Base-by-base conservation (phyloP, 2,329 filamentous ascomycete species). In the Fusarium sp. region DNA sequence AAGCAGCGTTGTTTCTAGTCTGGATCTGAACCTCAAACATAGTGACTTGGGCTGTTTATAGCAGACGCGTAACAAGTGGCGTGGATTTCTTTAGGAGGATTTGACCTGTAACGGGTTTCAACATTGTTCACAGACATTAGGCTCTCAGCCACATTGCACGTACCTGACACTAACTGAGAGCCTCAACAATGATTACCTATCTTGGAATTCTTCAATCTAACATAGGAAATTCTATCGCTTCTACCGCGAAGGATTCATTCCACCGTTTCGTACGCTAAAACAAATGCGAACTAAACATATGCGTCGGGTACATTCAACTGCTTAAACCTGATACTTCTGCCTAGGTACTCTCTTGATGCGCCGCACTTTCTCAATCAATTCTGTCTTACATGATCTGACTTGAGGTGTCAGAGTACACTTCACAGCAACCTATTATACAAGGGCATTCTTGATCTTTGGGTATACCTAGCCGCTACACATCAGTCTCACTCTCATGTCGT, bases 121-220 rank as follows among this genome's bases (percentile, higher is more conserved):
- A 45, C 56, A 53, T 44, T 44, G 51, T 34, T 34, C 11, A 13
- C 31, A 34, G 31, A 12, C 31, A n/a, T 3, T 19, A 19, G 54
- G 25, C 50, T 56, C 52, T 52, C 48, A 53, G 53, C 58, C 54
- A 56, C 57, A 59, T 53, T 44, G 29, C 65, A 58, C 9, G 44
- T 68, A 58, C 34, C 68, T 64, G 43, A 32, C 29, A 24, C 45
- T 29, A 36, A 52, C 41, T 5, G 10, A 32, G 39, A 51, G 13
- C 11, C 32, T 52, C 24, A 24, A 32, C 24, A 25, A 13, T 10
- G 9, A 48, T 28, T 41, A 26, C 36, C 6, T 41, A 8, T 29
- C 43, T 61, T 38, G 32, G 19, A 31, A 49, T 64, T 39, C 1
- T 43, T 11, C 11, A 28, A 44, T 25, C 28, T 11, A 26, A 28